These are phyloP conservation scores for Bruguiera parviflora DNA, from an alignment of 345 rosid genomes.

Conservation along the genomic window DNA sequence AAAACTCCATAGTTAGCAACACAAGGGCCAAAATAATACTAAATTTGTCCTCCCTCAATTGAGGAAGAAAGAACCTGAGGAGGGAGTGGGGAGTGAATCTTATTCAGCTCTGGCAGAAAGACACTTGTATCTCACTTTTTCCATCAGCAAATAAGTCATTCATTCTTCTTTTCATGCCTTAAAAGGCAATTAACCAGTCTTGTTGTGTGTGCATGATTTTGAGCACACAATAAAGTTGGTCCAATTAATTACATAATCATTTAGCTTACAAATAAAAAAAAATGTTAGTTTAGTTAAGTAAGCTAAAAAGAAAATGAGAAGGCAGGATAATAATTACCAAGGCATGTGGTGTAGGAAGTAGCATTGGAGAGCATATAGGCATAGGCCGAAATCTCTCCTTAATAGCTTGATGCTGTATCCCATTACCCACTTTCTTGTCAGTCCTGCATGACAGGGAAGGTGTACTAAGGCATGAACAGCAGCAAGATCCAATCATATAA, in stretches of 20 bases:
- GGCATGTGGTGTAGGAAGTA: constrained; percentile 89
- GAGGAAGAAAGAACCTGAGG: not conserved
- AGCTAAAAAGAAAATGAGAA: not conserved
- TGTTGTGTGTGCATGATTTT: too few species aligned
- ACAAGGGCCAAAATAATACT: not conserved
- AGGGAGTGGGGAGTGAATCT: not conserved
- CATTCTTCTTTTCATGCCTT: too few species aligned
- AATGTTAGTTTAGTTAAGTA: not conserved
- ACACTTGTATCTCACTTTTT: too few species aligned
- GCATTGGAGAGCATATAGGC: constrained; percentile 84
- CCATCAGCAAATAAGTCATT: too few species aligned
- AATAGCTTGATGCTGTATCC: constrained; percentile 41
- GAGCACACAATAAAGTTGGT: too few species aligned
- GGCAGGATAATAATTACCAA: constrained; percentile 43
- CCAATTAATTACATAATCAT: too few species aligned
- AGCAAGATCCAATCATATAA: not conserved
- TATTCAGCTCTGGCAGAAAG: not conserved
- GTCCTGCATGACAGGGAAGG: constrained; percentile 43
- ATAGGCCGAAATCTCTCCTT: constrained; percentile 93
- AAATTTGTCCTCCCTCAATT: not conserved
- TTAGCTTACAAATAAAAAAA: not conserved
- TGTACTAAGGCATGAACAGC: constrained; percentile 9
- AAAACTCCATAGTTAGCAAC: not conserved
- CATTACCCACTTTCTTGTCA: constrained; percentile 56
- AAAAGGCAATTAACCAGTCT: too few species aligned